Conservation (phyloP, 2,329 filamentous ascomycete species). For the Verticillium albo-atrum region DNA sequence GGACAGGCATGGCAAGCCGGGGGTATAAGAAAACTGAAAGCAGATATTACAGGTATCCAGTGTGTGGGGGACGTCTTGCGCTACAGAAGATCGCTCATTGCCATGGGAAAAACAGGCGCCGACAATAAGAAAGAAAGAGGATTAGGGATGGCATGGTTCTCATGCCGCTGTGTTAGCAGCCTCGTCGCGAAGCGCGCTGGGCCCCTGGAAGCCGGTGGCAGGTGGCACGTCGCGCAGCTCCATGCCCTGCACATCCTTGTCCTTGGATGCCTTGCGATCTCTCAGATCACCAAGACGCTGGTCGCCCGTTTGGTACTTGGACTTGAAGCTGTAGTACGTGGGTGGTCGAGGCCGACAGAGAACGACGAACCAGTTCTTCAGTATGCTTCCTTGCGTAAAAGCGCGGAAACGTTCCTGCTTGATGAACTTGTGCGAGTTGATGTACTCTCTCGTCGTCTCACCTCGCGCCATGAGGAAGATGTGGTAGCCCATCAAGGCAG, state of each 20-base stretch:
- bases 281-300: slow-evolving; percentile 65
- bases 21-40: slow-evolving; percentile 11
- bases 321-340: slow-evolving; percentile 86
- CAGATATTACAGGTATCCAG: slow-evolving; percentile 15
- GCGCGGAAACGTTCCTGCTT: slow-evolving; percentile 89
- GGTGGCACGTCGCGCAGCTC: slow-evolving; percentile 68
- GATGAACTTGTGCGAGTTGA: slow-evolving; percentile 92
- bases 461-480: slow-evolving; percentile 85
- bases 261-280: slow-evolving; percentile 40
- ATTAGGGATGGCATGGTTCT: not conserved
- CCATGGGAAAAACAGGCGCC: slow-evolving; percentile 1
- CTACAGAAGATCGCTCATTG: slow-evolving; percentile 8
- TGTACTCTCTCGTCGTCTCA: slow-evolving; percentile 92
- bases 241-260: slow-evolving; percentile 48
- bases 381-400: slow-evolving; percentile 72
- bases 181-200: slow-evolving; percentile 38
- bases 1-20: not conserved
- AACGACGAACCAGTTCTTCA: slow-evolving; percentile 78
- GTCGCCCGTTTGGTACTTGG: slow-evolving; percentile 71
- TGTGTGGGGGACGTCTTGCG: not conserved
- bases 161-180: not conserved
- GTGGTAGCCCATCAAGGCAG: slow-evolving; percentile 82
- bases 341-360: slow-evolving; percentile 79
- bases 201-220: slow-evolving; percentile 48
- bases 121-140: not conserved